Base-by-base conservation (phyloP, 2,329 filamentous ascomycete species). In the Amauroascus niger region DNA sequence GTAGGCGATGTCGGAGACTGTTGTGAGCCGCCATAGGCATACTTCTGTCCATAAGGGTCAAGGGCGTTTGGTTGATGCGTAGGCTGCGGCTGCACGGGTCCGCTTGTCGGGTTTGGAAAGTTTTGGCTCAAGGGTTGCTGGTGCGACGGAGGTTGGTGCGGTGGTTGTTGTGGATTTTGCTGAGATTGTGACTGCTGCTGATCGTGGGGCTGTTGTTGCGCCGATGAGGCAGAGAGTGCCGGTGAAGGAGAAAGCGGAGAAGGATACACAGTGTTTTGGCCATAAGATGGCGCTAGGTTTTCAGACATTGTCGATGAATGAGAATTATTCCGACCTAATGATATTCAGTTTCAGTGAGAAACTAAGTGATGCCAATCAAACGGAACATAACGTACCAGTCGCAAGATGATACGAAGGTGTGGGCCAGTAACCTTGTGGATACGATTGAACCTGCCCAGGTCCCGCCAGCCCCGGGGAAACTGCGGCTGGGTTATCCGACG, bases 201-300 rank as follows among this genome's bases (percentile, higher is more conserved):
- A 60, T 57, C 69, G 64, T 65, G 61, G 41, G 32, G 33, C 9
- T 50, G 40, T 14, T 58, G 69, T 39, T 55, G 61, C 26, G 55
- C 59, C 60, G 49, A 55, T 48, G 57, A 55, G 37, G 52, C 54
- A 14, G 55, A 59, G 51, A 55, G 61, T 30, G 71, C 68, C 16
- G 77, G 75, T 52, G 79, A 78, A 9, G 78, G 76, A 64, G 82
- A 76, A 16, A 79, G 72, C 59, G 79, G 71, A 44, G 76, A 72
- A 48, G 78, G 78, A 56, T 82, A 88, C 32, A 82, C 75, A 43
- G 82, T 79, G 56, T 84, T 61, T 41, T 69, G 76, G 58, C 86
- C 83, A 69, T 84, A 88, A 6, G 83, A 78, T 56, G 84, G 81
- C 52, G 85, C 79, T 52, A 90, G 73, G 47, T 76, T 77, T 64